phyloP scores from a whole-genome alignment of 768 basidiomycete species.

The Collybia nuda region DNA sequence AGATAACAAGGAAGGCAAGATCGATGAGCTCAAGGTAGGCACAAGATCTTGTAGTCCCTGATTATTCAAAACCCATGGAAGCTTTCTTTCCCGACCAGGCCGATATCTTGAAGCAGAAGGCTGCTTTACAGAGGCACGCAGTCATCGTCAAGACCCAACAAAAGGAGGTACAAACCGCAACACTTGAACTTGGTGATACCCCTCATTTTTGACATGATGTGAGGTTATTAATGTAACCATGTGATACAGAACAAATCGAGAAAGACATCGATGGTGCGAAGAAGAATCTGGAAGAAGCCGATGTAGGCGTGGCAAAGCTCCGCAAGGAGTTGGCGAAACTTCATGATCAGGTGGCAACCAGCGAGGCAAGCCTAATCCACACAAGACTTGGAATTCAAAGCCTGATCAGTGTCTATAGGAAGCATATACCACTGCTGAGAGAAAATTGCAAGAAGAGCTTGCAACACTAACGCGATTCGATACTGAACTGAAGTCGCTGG shows the following conservation, averaged over 20 bases:
- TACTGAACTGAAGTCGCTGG: constrained; percentile 81
- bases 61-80: not conserved
- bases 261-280: constrained; percentile 63
- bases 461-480: constrained; percentile 89
- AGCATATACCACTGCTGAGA: constrained; percentile 63
- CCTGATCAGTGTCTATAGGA: constrained; percentile 34
- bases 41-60: not conserved
- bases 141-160: constrained; percentile 83
- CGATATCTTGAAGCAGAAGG: constrained; percentile 79
- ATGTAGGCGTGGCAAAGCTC: constrained; percentile 48
- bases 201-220: not conserved
- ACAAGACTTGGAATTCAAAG: no score
- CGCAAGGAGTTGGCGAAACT: constrained; percentile 65
- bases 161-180: constrained; percentile 85
- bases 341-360: constrained; percentile 41
- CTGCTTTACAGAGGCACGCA: constrained; percentile 76
- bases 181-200: constrained; percentile 76
- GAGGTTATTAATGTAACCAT: constrained; percentile 3
- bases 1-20: constrained; percentile 97
- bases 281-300: constrained; percentile 38
- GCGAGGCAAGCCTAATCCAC: constrained; percentile 34
- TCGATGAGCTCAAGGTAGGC: constrained; percentile 85
- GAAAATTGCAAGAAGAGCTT: constrained; percentile 78
- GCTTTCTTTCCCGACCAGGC: constrained; percentile 39
- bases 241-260: constrained; percentile 71